Percentiles rank a stretch among this genome's conserved stretches.
Evolutionary conservation across 371 early-diverging fungal species (phyloP).

Genomic region (Zychaea mexicana): DNA sequence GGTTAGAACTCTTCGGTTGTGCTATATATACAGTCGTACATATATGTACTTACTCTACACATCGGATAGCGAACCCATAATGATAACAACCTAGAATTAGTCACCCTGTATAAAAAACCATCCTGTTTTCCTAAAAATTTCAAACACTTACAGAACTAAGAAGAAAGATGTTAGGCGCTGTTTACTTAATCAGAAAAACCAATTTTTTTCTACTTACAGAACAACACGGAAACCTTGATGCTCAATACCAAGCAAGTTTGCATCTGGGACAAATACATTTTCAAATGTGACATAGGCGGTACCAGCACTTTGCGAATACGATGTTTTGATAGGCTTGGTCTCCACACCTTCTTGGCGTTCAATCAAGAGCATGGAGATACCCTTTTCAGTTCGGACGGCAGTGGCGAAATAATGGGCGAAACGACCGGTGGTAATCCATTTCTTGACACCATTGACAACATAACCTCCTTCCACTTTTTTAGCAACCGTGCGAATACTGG

Average conservation of each 20-base stretch:
- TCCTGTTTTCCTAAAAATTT: too few species aligned
- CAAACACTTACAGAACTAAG: slow-evolving; percentile 26
- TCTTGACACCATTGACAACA: slow-evolving; percentile 81
- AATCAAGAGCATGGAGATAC: slow-evolving; percentile 66
- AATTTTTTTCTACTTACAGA: slow-evolving; percentile 21
- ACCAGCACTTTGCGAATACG: slow-evolving; percentile 63
- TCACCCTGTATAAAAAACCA: too few species aligned
- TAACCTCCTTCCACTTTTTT: slow-evolving; percentile 69
- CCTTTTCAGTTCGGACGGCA: slow-evolving; percentile 63
- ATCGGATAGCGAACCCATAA: too few species aligned
- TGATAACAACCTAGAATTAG: too few species aligned
- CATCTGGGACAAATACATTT: slow-evolving; percentile 71
- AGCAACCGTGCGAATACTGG: slow-evolving; percentile 73
- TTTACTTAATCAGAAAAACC: background rate
- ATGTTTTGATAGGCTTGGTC: slow-evolving; percentile 65
- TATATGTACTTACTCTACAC: background rate
- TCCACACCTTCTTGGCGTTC: slow-evolving; percentile 59
- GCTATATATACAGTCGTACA: too few species aligned
- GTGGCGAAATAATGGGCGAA: slow-evolving; percentile 67
- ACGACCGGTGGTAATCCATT: slow-evolving; percentile 67
- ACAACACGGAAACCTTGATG: slow-evolving; percentile 67
- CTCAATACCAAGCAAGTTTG: slow-evolving; percentile 70
- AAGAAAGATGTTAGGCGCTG: slow-evolving; percentile 12
- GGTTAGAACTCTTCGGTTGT: too few species aligned
- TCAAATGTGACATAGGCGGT: slow-evolving; percentile 52